Evolutionary conservation across 768 basidiomycete genomes (phyloP).

Genomic region (Holtermanniella nyarrowii): DNA sequence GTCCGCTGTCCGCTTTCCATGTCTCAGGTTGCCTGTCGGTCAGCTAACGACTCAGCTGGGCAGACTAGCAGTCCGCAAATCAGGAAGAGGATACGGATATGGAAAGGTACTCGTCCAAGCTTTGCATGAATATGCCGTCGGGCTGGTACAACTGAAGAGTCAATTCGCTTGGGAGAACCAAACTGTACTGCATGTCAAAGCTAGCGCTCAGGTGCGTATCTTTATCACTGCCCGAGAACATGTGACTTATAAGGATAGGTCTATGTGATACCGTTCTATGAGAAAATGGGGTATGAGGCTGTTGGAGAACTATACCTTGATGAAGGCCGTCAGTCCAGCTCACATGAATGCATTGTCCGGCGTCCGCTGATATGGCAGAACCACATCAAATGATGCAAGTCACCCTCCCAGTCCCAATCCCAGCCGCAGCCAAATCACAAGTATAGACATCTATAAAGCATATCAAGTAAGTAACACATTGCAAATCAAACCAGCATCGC

Average conservation of each 20-base stretch:
- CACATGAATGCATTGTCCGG: no score
- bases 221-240: no score
- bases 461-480: not conserved
- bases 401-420: not conserved
- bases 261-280: constrained; percentile 14
- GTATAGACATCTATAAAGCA: not conserved
- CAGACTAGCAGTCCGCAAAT: constrained; percentile 6
- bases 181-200: no score
- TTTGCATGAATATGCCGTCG: constrained; percentile 5
- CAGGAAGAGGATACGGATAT: constrained; percentile 6
- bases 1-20: not conserved
- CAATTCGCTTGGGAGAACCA: no score
- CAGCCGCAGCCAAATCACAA: not conserved
- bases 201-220: no score
- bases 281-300: constrained; percentile 7
- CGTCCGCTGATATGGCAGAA: not conserved
- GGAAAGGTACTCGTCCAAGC: constrained; percentile 6
- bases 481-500: not conserved
- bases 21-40: not conserved
- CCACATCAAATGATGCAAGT: constrained; percentile 1
- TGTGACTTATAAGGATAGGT: no score
- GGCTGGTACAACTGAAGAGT: not conserved
- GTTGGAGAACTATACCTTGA: constrained; percentile 5
- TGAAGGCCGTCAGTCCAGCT: constrained; percentile 7
- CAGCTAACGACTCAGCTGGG: constrained; percentile 6